Evolutionary conservation across 345 rosid genomes (phyloP).

Genomic region (Geranium rotundifolium): DNA sequence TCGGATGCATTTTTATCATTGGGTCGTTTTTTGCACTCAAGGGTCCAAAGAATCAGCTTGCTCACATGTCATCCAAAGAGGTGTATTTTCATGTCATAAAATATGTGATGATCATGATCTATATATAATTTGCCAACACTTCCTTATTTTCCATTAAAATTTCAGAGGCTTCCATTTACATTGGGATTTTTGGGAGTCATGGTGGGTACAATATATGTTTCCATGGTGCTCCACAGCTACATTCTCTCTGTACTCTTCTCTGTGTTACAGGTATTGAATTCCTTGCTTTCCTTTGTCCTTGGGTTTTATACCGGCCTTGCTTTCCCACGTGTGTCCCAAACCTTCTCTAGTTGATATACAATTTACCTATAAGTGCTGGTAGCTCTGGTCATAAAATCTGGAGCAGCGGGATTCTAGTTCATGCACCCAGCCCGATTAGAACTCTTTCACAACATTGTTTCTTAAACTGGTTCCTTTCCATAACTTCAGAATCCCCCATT

Average conservation of each 20-base stretch:
- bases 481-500: no score
- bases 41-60: slow-evolving; percentile 71
- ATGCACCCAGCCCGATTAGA: no score
- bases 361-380: not conserved
- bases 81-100: slow-evolving; percentile 16
- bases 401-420: no score
- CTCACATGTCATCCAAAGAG: slow-evolving; percentile 86
- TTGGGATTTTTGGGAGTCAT: slow-evolving; percentile 70
- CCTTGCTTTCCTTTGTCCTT: not conserved
- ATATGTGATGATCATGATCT: slow-evolving; percentile 7
- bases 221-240: slow-evolving; percentile 93
- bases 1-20: slow-evolving; percentile 76
- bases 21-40: slow-evolving; percentile 85
- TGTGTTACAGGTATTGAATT: slow-evolving; percentile 58
- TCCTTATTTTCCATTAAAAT: slow-evolving; percentile 5
- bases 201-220: slow-evolving; percentile 84
- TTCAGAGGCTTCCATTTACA: slow-evolving; percentile 87
- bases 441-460: no score
- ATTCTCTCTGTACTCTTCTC: slow-evolving; percentile 85
- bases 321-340: not conserved
- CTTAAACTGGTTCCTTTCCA: no score
- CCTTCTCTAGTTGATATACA: not conserved
- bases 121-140: not conserved
- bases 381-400: no score
- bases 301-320: not conserved